Percentiles rank a stretch among this genome's conserved stretches.
These are phyloP conservation scores for Eucalyptus sp. DNA, from an alignment of 345 rosid species.

Conservation along the genomic window DNA sequence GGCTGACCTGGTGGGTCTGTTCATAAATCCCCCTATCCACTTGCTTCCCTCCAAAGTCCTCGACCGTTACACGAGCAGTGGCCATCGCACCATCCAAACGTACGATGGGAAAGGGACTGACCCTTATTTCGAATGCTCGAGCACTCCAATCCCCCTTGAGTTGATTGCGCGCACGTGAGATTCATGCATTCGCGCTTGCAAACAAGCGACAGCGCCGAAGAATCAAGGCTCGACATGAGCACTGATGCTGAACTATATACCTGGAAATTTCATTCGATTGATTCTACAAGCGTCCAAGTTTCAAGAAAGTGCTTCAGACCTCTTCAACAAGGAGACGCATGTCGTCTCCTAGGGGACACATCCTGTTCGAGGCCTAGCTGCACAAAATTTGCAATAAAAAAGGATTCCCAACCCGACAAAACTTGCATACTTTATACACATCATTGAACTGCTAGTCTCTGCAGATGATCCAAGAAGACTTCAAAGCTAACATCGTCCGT, in stretches of 20 bases:
- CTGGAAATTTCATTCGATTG: neutral
- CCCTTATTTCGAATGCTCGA: neutral
- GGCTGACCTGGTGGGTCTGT: neutral
- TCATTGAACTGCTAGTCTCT: constrained; percentile 70
- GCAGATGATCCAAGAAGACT: constrained; percentile 93
- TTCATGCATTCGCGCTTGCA: neutral
- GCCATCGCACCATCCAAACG: neutral
- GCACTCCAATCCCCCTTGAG: neutral
- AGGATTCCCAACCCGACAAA: neutral
- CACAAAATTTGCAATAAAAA: neutral
- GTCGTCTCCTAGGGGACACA: neutral
- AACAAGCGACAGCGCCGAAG: neutral
- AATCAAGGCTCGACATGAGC: neutral
- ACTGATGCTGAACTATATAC: neutral
- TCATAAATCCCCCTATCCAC: neutral
- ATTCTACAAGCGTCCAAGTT: neutral
- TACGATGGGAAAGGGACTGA: neutral
- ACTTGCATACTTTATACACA: neutral
- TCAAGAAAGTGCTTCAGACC: neutral
- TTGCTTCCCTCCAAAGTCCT: neutral
- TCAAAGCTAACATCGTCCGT: constrained; percentile 94
- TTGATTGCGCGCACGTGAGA: neutral
- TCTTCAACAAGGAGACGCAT: neutral
- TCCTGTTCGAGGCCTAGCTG: neutral
- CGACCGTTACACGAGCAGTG: neutral